Conservation (phyloP, 495 filamentous ascomycete genomes). For the Penicillium soppii region DNA sequence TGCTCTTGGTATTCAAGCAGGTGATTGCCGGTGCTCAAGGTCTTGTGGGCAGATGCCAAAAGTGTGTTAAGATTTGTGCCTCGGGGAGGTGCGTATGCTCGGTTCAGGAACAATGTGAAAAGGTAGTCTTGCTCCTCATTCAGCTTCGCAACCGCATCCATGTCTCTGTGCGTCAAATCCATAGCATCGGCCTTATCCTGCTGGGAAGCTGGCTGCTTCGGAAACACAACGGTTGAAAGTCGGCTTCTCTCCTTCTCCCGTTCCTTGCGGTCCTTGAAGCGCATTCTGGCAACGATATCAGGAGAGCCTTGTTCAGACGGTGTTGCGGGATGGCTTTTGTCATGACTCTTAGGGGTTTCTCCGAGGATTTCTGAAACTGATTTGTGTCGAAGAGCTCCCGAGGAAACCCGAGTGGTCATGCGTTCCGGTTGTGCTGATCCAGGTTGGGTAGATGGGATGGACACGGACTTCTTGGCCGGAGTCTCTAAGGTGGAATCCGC, state of each 20-base stretch:
- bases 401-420: constrained; percentile 64
- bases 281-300: constrained; percentile 47
- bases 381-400: constrained; percentile 67
- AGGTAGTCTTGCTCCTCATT: constrained; percentile 74
- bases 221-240: constrained; percentile 79
- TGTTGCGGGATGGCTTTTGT: constrained; percentile 24
- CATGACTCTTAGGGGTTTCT: constrained; percentile 53
- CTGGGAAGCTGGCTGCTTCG: constrained; percentile 52
- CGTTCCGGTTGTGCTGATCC: constrained; percentile 44
- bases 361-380: constrained; percentile 72
- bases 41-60: constrained; percentile 74
- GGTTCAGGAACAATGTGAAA: constrained; percentile 72
- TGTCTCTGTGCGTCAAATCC: constrained; percentile 40
- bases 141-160: constrained; percentile 46
- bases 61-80: constrained; percentile 66
- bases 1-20: constrained; percentile 74
- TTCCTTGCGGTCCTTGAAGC: constrained; percentile 54
- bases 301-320: constrained; percentile 40
- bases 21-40: constrained; percentile 74
- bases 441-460: constrained; percentile 22
- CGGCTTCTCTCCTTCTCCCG: constrained; percentile 64
- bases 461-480: constrained; percentile 10
- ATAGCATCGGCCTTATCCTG: constrained; percentile 37
- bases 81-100: constrained; percentile 59
- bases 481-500: constrained; percentile 13